Evolutionary conservation across 192 early-diverging fungal genomes (phyloP), one percentile per base, ranked within the genome.

Genomic region (Coemansia sp.): DNA sequence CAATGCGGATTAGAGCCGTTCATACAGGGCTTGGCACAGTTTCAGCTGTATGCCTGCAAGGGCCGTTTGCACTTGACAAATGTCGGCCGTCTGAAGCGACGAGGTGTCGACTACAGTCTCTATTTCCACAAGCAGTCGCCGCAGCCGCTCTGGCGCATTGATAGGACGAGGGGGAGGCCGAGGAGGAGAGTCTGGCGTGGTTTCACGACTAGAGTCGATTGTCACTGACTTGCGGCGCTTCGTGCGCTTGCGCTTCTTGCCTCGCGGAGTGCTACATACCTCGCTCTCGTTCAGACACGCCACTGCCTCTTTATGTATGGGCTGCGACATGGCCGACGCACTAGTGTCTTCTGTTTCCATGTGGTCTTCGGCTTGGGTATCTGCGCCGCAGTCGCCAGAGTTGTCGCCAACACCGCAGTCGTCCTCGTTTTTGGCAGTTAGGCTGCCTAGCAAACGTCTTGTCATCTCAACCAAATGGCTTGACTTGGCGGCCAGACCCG

Each of bases 11-110:
- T 29, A 31, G 8, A 67, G 23, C 55, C 29, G 12, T 9, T 60
- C 39, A n/a, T 29, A 23, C 55, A 75, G 48, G 7, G 63, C 64
- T 23, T 72, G 58, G 48, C 74, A 82, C 5, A 77, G 61, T 11
- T 34, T 66, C 41, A 67, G 67, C 41, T 77, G 72, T 7, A 82
- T 64, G 39, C 32, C 58, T 11, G 62, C 62, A 37, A 61, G 59
- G 36, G 59, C 59, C 36, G 19, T 21, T 38, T 61, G 59, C 21
- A 39, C 36, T 23, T 61, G 34, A 39, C 59, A 39, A 11, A 61
- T 61, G 11, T 61, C 59, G n/a, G n/a, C 7, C 3, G 21, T 21
- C 59, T 61, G 1, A 0, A 61, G 36, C 10, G 59, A 12, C 17
- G 21, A 23, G 21, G 23, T 3, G 8, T 61, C 68, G 36, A 63